These are phyloP conservation scores for Colletotrichum orchidophilum DNA, from an alignment of 2,329 filamentous ascomycete genomes.

Conservation along the genomic window DNA sequence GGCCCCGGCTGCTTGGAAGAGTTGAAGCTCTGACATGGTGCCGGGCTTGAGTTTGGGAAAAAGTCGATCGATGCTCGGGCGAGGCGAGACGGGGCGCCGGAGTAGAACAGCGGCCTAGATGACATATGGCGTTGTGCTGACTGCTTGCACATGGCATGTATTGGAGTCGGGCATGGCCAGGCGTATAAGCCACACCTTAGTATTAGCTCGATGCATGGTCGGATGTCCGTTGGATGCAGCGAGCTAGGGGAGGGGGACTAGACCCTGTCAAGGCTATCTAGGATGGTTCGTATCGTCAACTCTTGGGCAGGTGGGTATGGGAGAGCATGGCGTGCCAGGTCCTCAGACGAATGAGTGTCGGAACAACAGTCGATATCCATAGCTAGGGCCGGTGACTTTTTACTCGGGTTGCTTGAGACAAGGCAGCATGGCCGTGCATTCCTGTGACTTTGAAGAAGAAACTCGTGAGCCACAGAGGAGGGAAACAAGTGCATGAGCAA, in stretches of 20 bases:
- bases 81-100: constrained; percentile 1
- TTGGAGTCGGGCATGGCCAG: constrained; percentile 10
- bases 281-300: constrained; percentile 4
- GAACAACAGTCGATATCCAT: not conserved
- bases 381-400: not conserved
- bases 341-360: constrained; percentile 11
- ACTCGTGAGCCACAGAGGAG: not conserved
- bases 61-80: constrained; percentile 17
- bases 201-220: constrained; percentile 13
- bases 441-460: not conserved
- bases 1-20: constrained; percentile 20
- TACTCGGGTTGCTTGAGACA: constrained; percentile 3
- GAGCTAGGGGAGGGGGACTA: not conserved
- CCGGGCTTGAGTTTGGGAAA: constrained; percentile 3
- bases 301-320: not conserved
- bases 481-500: not conserved
- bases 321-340: not conserved
- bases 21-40: constrained; percentile 28
- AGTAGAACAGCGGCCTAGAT: constrained; percentile 12
- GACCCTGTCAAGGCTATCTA: constrained; percentile 12
- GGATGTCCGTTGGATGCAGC: constrained; percentile 29
- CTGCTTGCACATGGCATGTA: constrained; percentile 25
- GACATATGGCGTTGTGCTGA: constrained; percentile 24
- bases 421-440: not conserved
- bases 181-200: constrained; percentile 20